A percentile compares a stretch with the other conserved stretches of the same genome.
Evolutionary conservation across 257 asterid species (phyloP).

Genomic region (Osmanthus fragrans): DNA sequence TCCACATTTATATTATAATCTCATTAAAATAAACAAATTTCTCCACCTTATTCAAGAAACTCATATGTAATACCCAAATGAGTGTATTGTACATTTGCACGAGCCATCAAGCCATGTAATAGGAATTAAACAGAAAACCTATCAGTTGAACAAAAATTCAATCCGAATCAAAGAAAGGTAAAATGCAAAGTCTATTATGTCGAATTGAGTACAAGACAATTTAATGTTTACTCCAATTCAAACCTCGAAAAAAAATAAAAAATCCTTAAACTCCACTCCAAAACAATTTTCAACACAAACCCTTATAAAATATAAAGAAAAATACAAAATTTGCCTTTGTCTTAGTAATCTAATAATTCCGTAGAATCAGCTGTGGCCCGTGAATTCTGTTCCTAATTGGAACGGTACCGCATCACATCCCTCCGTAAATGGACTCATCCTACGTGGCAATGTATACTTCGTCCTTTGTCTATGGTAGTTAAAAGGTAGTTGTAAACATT

Average conservation of each 20-base stretch:
- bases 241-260: neutral
- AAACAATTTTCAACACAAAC: conserved; percentile 22
- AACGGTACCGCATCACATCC: conserved; percentile 18
- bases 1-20: conserved; percentile 2
- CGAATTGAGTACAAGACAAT: neutral
- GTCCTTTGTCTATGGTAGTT: neutral
- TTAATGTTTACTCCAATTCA: neutral
- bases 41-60: neutral
- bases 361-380: conserved; percentile 27
- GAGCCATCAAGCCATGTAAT: neutral
- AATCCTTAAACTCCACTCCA: neutral
- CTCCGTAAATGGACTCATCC: conserved; percentile 20
- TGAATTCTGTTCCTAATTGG: conserved; percentile 23
- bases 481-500: neutral
- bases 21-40: neutral
- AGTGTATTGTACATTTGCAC: neutral
- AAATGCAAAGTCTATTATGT: too few species aligned
- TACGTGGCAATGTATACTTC: conserved; percentile 5
- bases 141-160: too few species aligned
- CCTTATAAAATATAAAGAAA: neutral
- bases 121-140: neutral
- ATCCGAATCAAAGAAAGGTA: too few species aligned
- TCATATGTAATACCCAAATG: neutral
- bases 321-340: neutral
- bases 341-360: conserved; percentile 14